A percentile compares a stretch with the other conserved stretches of the same genome.
These are phyloP conservation scores for Uromyces viciae-fabae DNA, from an alignment of 1,284 basidiomycete species.

Conservation along the genomic window DNA sequence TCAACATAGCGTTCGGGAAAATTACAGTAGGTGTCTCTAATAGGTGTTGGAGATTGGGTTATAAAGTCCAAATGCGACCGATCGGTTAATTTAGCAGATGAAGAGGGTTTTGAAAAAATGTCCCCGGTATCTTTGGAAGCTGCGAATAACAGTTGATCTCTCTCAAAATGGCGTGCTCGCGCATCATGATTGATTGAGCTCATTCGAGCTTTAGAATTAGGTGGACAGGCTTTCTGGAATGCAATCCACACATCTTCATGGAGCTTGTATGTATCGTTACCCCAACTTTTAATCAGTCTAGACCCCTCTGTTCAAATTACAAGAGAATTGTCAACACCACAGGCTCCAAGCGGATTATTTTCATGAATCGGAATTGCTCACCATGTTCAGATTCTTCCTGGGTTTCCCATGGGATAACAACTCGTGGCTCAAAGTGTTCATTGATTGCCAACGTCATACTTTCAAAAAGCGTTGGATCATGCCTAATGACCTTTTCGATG, in stretches of 20 bases:
- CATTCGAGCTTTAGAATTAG: constrained; percentile 18
- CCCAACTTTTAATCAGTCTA: background rate
- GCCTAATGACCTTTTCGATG: constrained; percentile 13
- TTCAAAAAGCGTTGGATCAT: constrained; percentile 19
- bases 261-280: background rate
- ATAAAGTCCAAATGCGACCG: background rate
- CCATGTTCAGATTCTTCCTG: background rate
- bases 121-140: background rate
- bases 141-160: too few species aligned
- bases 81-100: background rate
- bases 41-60: constrained; percentile 7
- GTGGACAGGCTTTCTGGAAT: constrained; percentile 22
- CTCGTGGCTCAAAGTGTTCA: constrained; percentile 25
- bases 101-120: background rate
- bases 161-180: too few species aligned
- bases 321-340: background rate
- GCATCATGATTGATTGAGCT: too few species aligned
- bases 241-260: constrained; percentile 8
- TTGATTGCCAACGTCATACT: constrained; percentile 29
- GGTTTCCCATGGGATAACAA: constrained; percentile 29
- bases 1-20: constrained; percentile 4
- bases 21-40: constrained; percentile 23
- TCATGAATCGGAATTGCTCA: background rate
- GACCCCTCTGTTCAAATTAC: background rate
- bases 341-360: background rate